Evolutionary conservation across 805 yeast genomes (phyloP).

Genomic region (Sugiyamaella smithiae): DNA sequence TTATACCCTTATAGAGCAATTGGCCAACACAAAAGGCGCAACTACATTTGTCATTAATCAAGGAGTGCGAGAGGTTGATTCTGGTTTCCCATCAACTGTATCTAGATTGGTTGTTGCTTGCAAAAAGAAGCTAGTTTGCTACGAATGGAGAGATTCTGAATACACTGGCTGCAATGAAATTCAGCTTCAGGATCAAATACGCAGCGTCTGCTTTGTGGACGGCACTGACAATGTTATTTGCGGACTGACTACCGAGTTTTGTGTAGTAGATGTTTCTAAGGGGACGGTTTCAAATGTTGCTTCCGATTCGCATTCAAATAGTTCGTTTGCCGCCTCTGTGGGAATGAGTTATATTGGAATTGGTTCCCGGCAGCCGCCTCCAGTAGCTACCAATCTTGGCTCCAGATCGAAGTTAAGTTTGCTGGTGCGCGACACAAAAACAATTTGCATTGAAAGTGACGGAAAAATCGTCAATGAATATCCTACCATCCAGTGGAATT

Average conservation of each 20-base stretch:
- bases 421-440: slow-evolving; percentile 13
- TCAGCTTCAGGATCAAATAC: slow-evolving; percentile 29
- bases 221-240: slow-evolving; percentile 24
- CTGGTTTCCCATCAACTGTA: slow-evolving; percentile 23
- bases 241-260: slow-evolving; percentile 28
- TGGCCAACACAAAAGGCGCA: slow-evolving; percentile 37
- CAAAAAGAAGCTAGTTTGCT: slow-evolving; percentile 24
- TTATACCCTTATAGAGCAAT: slow-evolving; percentile 31
- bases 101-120: slow-evolving; percentile 31
- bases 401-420: slow-evolving; percentile 6
- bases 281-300: slow-evolving; percentile 4
- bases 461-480: slow-evolving; percentile 18
- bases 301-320: slow-evolving; percentile 13
- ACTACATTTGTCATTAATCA: slow-evolving; percentile 28
- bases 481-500: slow-evolving; percentile 20
- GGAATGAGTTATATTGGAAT: slow-evolving; percentile 23
- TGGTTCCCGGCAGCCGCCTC: slow-evolving; percentile 15
- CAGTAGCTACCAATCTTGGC: slow-evolving; percentile 12
- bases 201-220: slow-evolving; percentile 25
- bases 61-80: slow-evolving; percentile 16
- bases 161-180: slow-evolving; percentile 30
- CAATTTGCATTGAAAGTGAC: slow-evolving; percentile 14
- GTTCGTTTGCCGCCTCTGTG: slow-evolving; percentile 15
- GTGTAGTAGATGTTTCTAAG: slow-evolving; percentile 21
- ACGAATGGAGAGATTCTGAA: slow-evolving; percentile 32